Conservation (phyloP, 208 protist genomes). For the Leishmania arabica region DNA sequence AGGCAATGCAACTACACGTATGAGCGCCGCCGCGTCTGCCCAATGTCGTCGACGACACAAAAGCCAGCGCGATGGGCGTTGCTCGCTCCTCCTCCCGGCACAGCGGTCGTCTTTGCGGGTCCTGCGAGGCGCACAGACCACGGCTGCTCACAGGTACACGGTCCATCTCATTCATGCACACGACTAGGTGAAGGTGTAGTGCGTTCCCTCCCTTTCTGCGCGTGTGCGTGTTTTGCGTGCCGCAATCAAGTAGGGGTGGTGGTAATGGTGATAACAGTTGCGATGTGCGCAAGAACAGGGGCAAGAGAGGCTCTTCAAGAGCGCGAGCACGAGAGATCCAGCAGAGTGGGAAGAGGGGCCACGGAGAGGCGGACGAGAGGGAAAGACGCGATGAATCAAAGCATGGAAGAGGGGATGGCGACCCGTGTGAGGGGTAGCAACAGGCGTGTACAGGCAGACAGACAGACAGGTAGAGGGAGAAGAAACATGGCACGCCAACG, state of each 20-base stretch:
- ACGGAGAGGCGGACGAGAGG: neutral
- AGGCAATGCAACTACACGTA: neutral
- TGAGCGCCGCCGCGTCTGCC: neutral
- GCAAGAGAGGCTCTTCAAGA: neutral
- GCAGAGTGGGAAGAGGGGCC: neutral
- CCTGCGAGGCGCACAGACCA: neutral
- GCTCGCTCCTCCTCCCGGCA: too few relatives aligned
- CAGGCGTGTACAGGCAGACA: neutral
- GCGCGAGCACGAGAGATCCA: neutral
- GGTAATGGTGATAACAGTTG: neutral
- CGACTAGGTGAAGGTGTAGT: neutral
- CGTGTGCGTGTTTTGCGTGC: neutral
- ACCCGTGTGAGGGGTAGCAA: neutral
- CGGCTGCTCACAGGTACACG: neutral
- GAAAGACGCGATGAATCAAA: neutral
- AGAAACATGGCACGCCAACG: neutral
- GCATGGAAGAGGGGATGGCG: too few relatives aligned
- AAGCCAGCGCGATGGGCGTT: neutral
- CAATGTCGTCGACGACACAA: neutral
- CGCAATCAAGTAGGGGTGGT: neutral
- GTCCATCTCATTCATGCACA: neutral
- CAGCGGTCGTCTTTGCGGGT: neutral
- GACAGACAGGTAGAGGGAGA: neutral
- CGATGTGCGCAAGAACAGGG: neutral
- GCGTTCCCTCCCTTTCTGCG: neutral